Evolutionary conservation across 73 alveolate genomes (phyloP).

Genomic region (Durusdinium trenchii): DNA sequence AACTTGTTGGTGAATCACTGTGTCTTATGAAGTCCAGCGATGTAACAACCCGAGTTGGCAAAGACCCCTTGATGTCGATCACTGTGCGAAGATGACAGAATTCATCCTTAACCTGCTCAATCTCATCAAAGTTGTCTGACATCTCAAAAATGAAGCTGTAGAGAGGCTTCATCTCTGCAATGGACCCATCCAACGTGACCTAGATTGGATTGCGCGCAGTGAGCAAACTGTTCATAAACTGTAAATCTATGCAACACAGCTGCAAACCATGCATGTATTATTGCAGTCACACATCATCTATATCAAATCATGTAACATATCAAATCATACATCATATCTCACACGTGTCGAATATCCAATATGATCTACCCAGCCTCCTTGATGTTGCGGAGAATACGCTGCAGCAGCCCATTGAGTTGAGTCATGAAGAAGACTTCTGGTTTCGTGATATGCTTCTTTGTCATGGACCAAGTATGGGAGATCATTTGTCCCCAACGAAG

Average conservation of each 20-base stretch:
- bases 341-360: too few relatives aligned
- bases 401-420: not conserved
- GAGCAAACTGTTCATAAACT: constrained; percentile 23
- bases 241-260: too few relatives aligned
- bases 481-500: not conserved
- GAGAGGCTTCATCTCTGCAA: not conserved
- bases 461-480: not conserved
- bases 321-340: too few relatives aligned
- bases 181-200: not conserved
- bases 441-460: not conserved
- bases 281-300: too few relatives aligned
- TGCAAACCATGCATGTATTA: too few relatives aligned
- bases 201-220: too few relatives aligned
- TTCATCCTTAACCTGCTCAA: not conserved
- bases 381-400: not conserved
- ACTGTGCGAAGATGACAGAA: not conserved
- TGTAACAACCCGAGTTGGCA: not conserved
- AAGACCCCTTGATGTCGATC: not conserved
- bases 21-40: not conserved
- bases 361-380: too few relatives aligned
- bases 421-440: not conserved
- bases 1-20: too few relatives aligned
- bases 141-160: not conserved
- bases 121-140: not conserved
- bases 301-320: too few relatives aligned